Evolutionary conservation across 208 protist species (phyloP).

Genomic region (Angomonas deanei): DNA sequence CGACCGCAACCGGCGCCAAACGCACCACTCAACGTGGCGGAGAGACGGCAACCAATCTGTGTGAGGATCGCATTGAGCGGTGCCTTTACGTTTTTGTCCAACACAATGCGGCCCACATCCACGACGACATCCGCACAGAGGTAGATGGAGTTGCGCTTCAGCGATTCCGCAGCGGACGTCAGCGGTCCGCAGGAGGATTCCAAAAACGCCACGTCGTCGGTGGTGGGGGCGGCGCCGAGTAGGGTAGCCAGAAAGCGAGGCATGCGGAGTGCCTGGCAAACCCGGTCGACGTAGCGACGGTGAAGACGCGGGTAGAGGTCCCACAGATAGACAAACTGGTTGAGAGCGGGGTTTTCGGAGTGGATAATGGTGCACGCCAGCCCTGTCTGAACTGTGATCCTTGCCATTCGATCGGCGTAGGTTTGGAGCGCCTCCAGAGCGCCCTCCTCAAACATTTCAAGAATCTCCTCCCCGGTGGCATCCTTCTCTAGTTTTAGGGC

Average conservation of each 20-base stretch:
- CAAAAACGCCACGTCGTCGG: constrained; percentile 37
- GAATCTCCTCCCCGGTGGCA: constrained; percentile 41
- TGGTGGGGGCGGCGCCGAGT: constrained; percentile 28
- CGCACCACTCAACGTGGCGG: constrained; percentile 26
- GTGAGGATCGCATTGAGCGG: constrained; percentile 10
- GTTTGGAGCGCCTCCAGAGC: constrained; percentile 16
- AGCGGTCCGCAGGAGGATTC: constrained; percentile 18
- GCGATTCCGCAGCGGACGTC: constrained; percentile 47
- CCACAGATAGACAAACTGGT: constrained; percentile 68
- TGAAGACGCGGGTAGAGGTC: constrained; percentile 68
- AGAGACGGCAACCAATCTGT: constrained; percentile 28
- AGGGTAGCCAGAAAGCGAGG: constrained; percentile 52
- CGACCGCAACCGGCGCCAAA: constrained; percentile 47
- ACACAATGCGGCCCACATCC: constrained; percentile 31
- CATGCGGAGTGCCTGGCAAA: constrained; percentile 37
- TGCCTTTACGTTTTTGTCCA: constrained; percentile 17
- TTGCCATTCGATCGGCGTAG: constrained; percentile 53
- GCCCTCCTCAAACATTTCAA: constrained; percentile 30
- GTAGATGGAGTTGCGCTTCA: constrained; percentile 47
- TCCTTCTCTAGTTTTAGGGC: constrained; percentile 54
- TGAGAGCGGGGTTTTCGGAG: constrained; percentile 25
- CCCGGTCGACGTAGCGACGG: constrained; percentile 49
- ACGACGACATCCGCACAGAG: constrained; percentile 52
- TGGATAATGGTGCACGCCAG: constrained; percentile 42
- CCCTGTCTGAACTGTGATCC: constrained; percentile 47